Evolutionary conservation across 176 grass and related monocot genomes (phyloP).

Genomic region (Zoysia japonica): DNA sequence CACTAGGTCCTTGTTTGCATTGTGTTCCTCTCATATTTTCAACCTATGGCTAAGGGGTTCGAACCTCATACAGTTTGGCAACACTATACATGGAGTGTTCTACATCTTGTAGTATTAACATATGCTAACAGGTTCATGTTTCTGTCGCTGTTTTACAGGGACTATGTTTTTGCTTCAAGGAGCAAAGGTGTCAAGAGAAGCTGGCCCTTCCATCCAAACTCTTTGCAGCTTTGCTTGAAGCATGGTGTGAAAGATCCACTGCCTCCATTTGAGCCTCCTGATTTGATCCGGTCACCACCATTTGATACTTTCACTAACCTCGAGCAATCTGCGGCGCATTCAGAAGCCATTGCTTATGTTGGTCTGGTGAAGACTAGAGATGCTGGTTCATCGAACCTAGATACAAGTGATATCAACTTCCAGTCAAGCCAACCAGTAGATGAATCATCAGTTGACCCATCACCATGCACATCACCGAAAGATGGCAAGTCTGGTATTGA

Average conservation of each 20-base stretch:
- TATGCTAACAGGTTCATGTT: slow-evolving; percentile 49
- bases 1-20: slow-evolving; percentile 50
- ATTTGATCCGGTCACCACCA: slow-evolving; percentile 57
- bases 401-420: slow-evolving; percentile 40
- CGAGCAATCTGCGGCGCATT: slow-evolving; percentile 31
- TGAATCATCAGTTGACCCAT: slow-evolving; percentile 30
- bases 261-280: slow-evolving; percentile 84
- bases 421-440: slow-evolving; percentile 33
- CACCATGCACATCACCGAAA: slow-evolving; percentile 42
- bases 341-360: slow-evolving; percentile 30
- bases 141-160: slow-evolving; percentile 53
- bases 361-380: slow-evolving; percentile 42
- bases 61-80: slow-evolving; percentile 40
- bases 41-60: slow-evolving; percentile 31
- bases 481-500: slow-evolving; percentile 43
- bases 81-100: slow-evolving; percentile 25
- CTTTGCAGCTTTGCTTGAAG: slow-evolving; percentile 72
- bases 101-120: slow-evolving; percentile 33
- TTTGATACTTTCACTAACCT: slow-evolving; percentile 34
- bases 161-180: slow-evolving; percentile 82
- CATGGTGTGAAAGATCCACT: slow-evolving; percentile 67
- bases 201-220: slow-evolving; percentile 79
- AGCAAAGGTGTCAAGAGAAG: slow-evolving; percentile 64
- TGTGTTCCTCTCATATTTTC: slow-evolving; percentile 38
- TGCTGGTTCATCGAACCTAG: slow-evolving; percentile 29